Conservation (phyloP, 208 protist genomes). For the Wallacemonas sp. region DNA sequence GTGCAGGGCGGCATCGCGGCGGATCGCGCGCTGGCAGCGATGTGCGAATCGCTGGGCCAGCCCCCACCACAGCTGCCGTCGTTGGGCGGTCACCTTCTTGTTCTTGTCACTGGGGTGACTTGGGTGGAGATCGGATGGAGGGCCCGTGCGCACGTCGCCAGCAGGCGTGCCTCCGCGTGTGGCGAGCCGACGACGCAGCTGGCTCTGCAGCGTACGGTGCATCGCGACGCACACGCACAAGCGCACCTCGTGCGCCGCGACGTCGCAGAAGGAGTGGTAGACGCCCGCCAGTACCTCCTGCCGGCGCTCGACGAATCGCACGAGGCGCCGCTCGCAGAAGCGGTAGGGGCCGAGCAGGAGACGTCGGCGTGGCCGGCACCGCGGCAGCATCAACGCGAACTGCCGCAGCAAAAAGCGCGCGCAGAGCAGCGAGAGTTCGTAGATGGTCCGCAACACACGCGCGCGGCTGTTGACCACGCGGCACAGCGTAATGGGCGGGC, state of each 20-base stretch:
- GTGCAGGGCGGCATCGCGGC: background rate
- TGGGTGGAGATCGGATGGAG: too few species aligned
- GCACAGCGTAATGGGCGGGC: slow-evolving; percentile 52
- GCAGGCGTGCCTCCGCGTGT: too few species aligned
- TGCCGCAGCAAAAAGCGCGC: slow-evolving; percentile 45
- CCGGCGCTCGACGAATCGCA: slow-evolving; percentile 36
- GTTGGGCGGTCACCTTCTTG: too few species aligned
- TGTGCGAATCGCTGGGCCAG: background rate
- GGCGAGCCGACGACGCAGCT: slow-evolving; percentile 32
- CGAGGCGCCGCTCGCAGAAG: slow-evolving; percentile 29
- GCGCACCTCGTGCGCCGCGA: slow-evolving; percentile 36
- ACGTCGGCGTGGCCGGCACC: slow-evolving; percentile 28
- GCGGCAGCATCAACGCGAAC: slow-evolving; percentile 34
- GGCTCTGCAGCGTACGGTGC: slow-evolving; percentile 42
- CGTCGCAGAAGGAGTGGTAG: slow-evolving; percentile 44
- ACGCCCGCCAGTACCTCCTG: slow-evolving; percentile 17
- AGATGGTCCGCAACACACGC: slow-evolving; percentile 68
- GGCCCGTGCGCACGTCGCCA: too few species aligned
- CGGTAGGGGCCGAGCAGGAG: slow-evolving; percentile 31
- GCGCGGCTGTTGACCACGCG: slow-evolving; percentile 43
- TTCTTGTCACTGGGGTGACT: too few species aligned
- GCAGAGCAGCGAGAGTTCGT: slow-evolving; percentile 61
- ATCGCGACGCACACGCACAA: slow-evolving; percentile 52
- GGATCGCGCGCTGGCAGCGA: background rate
- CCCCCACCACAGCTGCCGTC: slow-evolving; percentile 1